Evolutionary conservation across 805 yeast species (phyloP).

Genomic region (Candida broadrunensis): DNA sequence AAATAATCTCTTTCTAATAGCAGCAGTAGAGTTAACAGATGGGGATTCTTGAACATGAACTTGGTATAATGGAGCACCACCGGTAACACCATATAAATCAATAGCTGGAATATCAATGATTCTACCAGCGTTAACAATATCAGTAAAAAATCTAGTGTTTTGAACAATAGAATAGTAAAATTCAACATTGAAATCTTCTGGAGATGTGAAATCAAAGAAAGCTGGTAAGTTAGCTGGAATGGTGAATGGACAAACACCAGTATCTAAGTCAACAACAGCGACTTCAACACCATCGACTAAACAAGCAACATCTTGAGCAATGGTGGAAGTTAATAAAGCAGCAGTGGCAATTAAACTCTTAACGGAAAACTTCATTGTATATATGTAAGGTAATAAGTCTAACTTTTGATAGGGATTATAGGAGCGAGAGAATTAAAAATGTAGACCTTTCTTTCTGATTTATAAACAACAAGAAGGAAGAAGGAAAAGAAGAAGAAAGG

Average conservation of each 20-base stretch:
- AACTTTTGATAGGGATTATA: neutral
- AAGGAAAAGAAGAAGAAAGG: neutral
- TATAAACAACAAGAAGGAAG: neutral
- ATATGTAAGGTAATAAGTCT: neutral
- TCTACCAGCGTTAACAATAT: slow-evolving; percentile 33
- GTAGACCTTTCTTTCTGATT: neutral
- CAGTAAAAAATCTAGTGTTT: slow-evolving; percentile 26
- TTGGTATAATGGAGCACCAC: slow-evolving; percentile 22
- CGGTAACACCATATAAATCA: slow-evolving; percentile 19
- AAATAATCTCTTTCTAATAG: slow-evolving; percentile 37
- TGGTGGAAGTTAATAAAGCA: slow-evolving; percentile 19
- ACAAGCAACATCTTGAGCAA: slow-evolving; percentile 36
- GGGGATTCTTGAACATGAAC: slow-evolving; percentile 26
- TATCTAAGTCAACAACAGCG: slow-evolving; percentile 37
- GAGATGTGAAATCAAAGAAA: slow-evolving; percentile 23
- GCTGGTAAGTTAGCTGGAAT: slow-evolving; percentile 26
- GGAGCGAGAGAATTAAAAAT: slow-evolving; percentile 2
- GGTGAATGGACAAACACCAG: slow-evolving; percentile 38
- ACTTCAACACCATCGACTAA: slow-evolving; percentile 28
- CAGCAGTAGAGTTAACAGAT: slow-evolving; percentile 37
- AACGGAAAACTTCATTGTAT: slow-evolving; percentile 7
- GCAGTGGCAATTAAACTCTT: slow-evolving; percentile 6
- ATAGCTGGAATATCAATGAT: slow-evolving; percentile 30
- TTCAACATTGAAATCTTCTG: slow-evolving; percentile 29
- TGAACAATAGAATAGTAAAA: slow-evolving; percentile 31